Evolutionary conservation across 257 asterid species (phyloP).

Genomic region (Nicotiana knightiana): DNA sequence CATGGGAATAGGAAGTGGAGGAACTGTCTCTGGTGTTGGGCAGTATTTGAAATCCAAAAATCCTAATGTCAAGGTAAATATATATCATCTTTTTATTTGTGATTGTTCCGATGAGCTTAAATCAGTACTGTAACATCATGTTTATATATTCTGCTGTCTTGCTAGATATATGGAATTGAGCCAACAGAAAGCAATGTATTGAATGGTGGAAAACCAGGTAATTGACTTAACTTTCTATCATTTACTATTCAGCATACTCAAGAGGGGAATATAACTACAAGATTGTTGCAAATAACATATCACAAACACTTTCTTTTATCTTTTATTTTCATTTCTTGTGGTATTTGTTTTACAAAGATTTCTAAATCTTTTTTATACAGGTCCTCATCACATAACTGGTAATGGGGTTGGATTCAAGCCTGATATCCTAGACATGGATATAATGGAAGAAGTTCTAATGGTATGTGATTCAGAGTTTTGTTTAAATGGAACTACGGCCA

Average conservation of each 20-base stretch:
- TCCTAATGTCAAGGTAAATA: slow-evolving; percentile 52
- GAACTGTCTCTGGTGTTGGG: slow-evolving; percentile 71
- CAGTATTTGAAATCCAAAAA: slow-evolving; percentile 53
- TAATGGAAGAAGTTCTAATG: slow-evolving; percentile 97
- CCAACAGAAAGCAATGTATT: slow-evolving; percentile 61
- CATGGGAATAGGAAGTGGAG: slow-evolving; percentile 80
- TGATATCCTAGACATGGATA: slow-evolving; percentile 91
- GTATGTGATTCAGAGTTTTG: slow-evolving; percentile 22
- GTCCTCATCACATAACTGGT: slow-evolving; percentile 94
- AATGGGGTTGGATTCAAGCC: slow-evolving; percentile 99
- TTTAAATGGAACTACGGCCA: not conserved
- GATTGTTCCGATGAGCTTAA: not conserved
- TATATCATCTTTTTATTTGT: not conserved
- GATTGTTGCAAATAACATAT: not conserved
- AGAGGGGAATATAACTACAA: not conserved
- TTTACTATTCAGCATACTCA: not conserved
- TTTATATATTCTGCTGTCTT: not conserved
- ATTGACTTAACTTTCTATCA: not conserved
- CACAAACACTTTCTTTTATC: not conserved
- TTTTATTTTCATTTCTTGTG: not conserved
- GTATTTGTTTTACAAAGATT: not conserved
- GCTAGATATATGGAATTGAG: slow-evolving; percentile 63
- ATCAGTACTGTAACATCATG: not conserved
- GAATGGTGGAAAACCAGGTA: slow-evolving; percentile 79
- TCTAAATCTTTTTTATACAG: slow-evolving; percentile 18